A percentile compares a stretch with the other conserved stretches of the same genome.
Conservation (phyloP, 1,284 basidiomycete species). For the Trametes pubescens region DNA sequence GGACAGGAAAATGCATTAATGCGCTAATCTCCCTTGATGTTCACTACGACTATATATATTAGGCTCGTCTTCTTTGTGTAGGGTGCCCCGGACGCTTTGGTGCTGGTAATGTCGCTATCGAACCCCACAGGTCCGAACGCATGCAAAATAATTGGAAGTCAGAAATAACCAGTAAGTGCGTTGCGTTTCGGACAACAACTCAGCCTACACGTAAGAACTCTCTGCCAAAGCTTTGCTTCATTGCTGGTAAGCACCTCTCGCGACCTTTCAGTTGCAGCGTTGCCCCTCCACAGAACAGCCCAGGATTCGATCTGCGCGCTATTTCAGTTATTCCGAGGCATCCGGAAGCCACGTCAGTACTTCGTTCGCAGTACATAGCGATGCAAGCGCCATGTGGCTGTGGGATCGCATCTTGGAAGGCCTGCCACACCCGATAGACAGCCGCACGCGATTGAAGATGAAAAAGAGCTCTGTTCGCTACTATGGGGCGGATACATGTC, state of each 20-base stretch:
- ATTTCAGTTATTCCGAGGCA: slow-evolving; percentile 58
- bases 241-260: slow-evolving; percentile 55
- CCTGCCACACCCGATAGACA: background rate
- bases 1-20: slow-evolving; percentile 83
- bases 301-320: slow-evolving; percentile 74
- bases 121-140: no score
- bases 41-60: slow-evolving; percentile 32
- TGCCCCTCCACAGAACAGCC: slow-evolving; percentile 59
- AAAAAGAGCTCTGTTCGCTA: slow-evolving; percentile 5
- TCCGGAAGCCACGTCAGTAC: slow-evolving; percentile 17
- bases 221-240: slow-evolving; percentile 69
- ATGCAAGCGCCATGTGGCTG: slow-evolving; percentile 3
- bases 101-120: background rate
- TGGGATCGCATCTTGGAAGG: slow-evolving; percentile 59
- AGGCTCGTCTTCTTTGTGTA: slow-evolving; percentile 12
- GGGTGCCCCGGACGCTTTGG: background rate
- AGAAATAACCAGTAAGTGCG: no score
- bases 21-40: slow-evolving; percentile 18
- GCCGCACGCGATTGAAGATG: background rate
- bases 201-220: slow-evolving; percentile 70
- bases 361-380: background rate
- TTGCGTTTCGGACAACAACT: background rate
- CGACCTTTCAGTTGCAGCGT: slow-evolving; percentile 57
- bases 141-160: no score
- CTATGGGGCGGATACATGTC: background rate